Base-by-base conservation (phyloP, 805 yeast species). In the Lachancea meyersii region DNA sequence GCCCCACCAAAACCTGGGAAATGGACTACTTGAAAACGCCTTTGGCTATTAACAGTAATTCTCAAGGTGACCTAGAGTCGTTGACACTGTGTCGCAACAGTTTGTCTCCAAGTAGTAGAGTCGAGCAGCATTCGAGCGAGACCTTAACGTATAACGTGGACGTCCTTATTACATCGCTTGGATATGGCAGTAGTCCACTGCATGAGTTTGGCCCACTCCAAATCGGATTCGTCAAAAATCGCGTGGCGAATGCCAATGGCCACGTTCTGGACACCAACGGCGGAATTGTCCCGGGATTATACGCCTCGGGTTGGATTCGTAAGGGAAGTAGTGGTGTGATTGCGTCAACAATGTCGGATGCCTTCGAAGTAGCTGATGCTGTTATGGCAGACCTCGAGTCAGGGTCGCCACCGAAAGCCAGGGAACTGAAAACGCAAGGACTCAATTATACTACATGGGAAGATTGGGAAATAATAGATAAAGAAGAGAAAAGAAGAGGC, bases 241-340 rank as follows among this genome's bases (percentile, higher is more conserved):
- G 67, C n/a, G 63, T 79, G 10, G 63, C 68, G 1, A 78, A 75
- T 44, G 47, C 52, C 1, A 58, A 69, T 18, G 82, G 80, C 1
- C 62, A 74, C 31, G 73, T 73, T 0, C 43, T 68, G 8, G 51
- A 58, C 26, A 44, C 50, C 1, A 40, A 50, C 0, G 55, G 53
- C 16, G 46, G 41, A 32, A 51, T 47, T 28, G 52, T 59, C 22
- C 65, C 57, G 2, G 82, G 86, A 0, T 65, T 86, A 45, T 91
- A 88, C 53, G 80, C 85, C 2, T 69, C 88, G 7, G 98, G 98
- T 0, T 93, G 98, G 98, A 80, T 88, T 36, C 78, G 83, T 44
- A 79, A 76, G 40, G 95, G 95, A 1, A 84, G 95, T 6, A 74
- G 75, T 22, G 98, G 98, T 1, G 94, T 87, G 3, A 93, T 93